Base-by-base conservation (phyloP, 2,329 filamentous ascomycete genomes). In the Sodiomyces alkalinus region DNA sequence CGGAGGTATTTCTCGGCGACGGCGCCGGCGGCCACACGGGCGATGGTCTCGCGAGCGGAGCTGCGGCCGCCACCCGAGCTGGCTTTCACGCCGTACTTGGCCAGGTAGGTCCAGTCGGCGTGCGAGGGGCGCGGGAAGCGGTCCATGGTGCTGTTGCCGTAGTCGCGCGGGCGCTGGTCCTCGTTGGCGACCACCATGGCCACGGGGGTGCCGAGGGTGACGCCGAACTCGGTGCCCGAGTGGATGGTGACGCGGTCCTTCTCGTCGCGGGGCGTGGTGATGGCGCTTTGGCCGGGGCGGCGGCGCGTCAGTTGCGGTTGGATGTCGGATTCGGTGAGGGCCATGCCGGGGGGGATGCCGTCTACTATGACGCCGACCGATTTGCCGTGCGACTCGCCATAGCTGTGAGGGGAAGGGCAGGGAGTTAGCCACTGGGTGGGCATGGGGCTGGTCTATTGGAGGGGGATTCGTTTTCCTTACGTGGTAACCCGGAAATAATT, bases 51-150 rank as follows among this genome's bases (percentile, higher is more conserved):
- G 39, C 87, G 67, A n/a, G 90, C 90, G 50, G 78, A 86, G 50
- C 79, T 86, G 37, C 90, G 70, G 30, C 90, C 87, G 42, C 90
- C 87, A 33, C 90, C 87, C 36, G 33, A 33, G 50, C 74, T 81
- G 20, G 90, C 85, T 62, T 92, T 92, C 42, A 92, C 75, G 32
- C 87, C 87, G 53, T 98, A 98, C 60, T 96, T 96, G 54, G 93
- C 81, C 35, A 93, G 66, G 58, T 96, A 96, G 35, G 90, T 96
- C 72, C 80, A 94, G 57, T 96, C 87, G 34, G 90, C 87, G 56
- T 96, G 90, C 49, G 75, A 83, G 19, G 87, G 90, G 28, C 90
- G 71, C 4, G 90, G 90, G 65, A 79, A 96, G 37, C 74, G 59
- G 55, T 96, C 82, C 72, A 94, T 94, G 17, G 86, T 93, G 49